phyloP scores from a whole-genome alignment of 192 early-diverging fungal genomes.

The Backusella macrospora region DNA sequence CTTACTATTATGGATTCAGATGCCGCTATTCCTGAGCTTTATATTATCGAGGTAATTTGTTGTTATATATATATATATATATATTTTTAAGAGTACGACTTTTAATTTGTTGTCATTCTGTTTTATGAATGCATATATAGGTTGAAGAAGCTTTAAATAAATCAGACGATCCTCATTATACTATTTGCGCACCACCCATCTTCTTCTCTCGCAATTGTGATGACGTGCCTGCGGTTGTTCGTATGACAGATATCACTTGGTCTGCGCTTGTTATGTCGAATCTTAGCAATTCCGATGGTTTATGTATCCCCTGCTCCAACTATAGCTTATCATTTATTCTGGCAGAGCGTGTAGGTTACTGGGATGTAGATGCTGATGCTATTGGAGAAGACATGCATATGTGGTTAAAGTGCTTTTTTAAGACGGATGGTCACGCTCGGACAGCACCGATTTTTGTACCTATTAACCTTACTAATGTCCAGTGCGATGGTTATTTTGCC shows the following conservation, averaged over 20 bases:
- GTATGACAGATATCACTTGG: conserved; percentile 75
- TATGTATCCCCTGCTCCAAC: conserved; percentile 76
- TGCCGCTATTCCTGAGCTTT: conserved; percentile 77
- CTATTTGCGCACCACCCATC: conserved; percentile 50
- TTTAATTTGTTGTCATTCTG: neutral
- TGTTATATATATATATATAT: neutral
- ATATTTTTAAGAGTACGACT: neutral
- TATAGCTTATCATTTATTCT: conserved; percentile 78
- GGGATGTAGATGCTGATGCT: conserved; percentile 76
- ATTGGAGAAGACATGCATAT: conserved; percentile 43
- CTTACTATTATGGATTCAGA: conserved; percentile 70
- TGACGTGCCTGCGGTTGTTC: conserved; percentile 69
- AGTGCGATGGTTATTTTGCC: conserved; percentile 52
- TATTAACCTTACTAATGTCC: conserved; percentile 62
- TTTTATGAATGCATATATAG: conserved; percentile 16
- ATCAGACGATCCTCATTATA: conserved; percentile 50
- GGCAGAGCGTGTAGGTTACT: conserved; percentile 68
- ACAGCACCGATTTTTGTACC: conserved; percentile 71
- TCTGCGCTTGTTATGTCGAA: conserved; percentile 76
- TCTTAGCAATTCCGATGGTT: conserved; percentile 54
- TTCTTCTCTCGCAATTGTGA: conserved; percentile 63
- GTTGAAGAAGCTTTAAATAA: conserved; percentile 38
- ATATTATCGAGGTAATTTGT: conserved; percentile 48
- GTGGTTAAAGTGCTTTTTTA: conserved; percentile 77
- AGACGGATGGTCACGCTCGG: conserved; percentile 65